Conservation (phyloP, 805 yeast genomes). For the Brettanomyces sp. region DNA sequence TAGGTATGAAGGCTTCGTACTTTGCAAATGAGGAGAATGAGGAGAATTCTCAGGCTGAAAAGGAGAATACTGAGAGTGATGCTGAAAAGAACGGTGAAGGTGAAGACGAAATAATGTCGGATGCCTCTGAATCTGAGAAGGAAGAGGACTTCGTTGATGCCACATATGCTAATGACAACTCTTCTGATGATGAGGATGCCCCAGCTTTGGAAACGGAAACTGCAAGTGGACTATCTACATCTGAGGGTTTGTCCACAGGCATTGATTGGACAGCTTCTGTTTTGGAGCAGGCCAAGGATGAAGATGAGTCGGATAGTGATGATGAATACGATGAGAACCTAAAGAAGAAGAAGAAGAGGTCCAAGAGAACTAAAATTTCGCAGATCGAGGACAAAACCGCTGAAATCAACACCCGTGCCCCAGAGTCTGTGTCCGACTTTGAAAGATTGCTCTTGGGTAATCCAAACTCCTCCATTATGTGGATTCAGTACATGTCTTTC, state of each 20-base stretch:
- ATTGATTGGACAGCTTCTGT: slow-evolving; percentile 95
- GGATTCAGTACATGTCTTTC: slow-evolving; percentile 99
- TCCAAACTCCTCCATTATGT: slow-evolving; percentile 85
- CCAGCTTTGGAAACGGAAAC: slow-evolving; percentile 14
- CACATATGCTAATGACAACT: slow-evolving; percentile 14
- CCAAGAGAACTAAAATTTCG: slow-evolving; percentile 30
- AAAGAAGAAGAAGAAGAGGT: slow-evolving; percentile 32
- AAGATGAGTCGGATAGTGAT: slow-evolving; percentile 46
- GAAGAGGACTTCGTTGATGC: slow-evolving; percentile 17
- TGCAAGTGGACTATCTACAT: slow-evolving; percentile 19
- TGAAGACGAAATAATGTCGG: slow-evolving; percentile 22
- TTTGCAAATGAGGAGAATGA: slow-evolving; percentile 34
- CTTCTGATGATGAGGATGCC: slow-evolving; percentile 12
- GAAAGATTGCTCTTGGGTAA: slow-evolving; percentile 87
- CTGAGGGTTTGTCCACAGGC: slow-evolving; percentile 68
- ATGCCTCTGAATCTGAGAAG: slow-evolving; percentile 22
- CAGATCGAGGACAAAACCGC: slow-evolving; percentile 73
- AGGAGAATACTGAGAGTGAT: background rate
- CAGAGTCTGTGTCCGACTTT: slow-evolving; percentile 85
- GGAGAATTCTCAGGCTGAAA: slow-evolving; percentile 3
- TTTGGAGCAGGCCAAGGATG: slow-evolving; percentile 67
- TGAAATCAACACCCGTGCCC: slow-evolving; percentile 73
- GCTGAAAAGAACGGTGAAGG: slow-evolving; percentile 13
- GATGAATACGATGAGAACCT: slow-evolving; percentile 30
- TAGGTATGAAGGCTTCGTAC: slow-evolving; percentile 93